phyloP scores from a whole-genome alignment of 108 stramenopile genomes.

The Pseudonitzschia delicatissima region DNA sequence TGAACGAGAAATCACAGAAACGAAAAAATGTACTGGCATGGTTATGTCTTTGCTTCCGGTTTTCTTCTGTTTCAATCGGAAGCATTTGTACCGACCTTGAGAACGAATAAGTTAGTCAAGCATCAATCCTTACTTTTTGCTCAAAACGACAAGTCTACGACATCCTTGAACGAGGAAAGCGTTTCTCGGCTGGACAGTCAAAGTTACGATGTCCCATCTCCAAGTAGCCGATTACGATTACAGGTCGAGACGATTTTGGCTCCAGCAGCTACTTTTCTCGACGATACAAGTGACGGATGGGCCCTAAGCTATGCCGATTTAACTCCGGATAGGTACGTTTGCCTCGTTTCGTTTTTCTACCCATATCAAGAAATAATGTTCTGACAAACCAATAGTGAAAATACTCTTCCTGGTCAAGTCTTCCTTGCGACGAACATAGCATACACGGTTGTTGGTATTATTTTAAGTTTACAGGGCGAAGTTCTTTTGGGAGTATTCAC shows the following conservation, averaged over 20 bases:
- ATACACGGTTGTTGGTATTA: conserved; percentile 62
- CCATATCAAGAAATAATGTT: background rate
- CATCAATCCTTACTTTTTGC: background rate
- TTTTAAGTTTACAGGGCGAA: conserved; percentile 51
- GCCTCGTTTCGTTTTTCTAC: background rate
- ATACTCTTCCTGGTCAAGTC: conserved; percentile 51
- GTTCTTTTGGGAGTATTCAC: conserved; percentile 57
- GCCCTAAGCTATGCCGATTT: conserved; percentile 76
- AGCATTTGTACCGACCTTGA: background rate
- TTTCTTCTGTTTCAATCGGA: background rate
- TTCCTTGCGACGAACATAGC: conserved; percentile 80
- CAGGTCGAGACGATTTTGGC: conserved; percentile 20
- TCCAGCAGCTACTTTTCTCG: conserved; percentile 61
- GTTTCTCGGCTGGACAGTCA: background rate
- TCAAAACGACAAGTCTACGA: background rate
- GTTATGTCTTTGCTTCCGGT: background rate
- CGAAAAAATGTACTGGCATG: too few species aligned
- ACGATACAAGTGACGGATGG: conserved; percentile 66
- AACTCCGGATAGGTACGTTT: conserved; percentile 38
- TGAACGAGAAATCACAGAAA: too few species aligned
- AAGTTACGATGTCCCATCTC: background rate
- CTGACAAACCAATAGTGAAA: conserved; percentile 26
- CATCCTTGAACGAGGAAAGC: background rate
- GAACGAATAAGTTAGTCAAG: background rate
- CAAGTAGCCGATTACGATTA: background rate